Percentiles rank a stretch among this genome's conserved stretches.
phyloP scores from a whole-genome alignment of 2,329 filamentous ascomycete genomes.

The Ophiostoma piceae region DNA sequence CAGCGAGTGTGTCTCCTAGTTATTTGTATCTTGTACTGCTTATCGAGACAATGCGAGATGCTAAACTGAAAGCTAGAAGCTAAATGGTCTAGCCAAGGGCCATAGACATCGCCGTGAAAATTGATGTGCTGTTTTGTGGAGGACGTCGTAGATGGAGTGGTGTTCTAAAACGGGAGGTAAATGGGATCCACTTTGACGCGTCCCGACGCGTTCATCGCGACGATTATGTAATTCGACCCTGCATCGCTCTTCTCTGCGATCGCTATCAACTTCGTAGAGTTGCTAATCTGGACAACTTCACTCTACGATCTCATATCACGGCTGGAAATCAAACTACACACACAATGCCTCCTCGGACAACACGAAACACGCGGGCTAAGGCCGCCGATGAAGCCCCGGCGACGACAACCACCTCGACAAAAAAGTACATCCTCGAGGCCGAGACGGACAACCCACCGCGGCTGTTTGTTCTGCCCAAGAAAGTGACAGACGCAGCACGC shows the following conservation, averaged over 20 bases:
- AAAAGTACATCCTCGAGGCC: slow-evolving; percentile 40
- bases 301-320: neutral
- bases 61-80: neutral
- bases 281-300: neutral
- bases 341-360: slow-evolving; percentile 9
- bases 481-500: slow-evolving; percentile 48
- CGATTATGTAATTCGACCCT: slow-evolving; percentile 2
- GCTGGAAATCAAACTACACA: neutral
- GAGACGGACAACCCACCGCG: slow-evolving; percentile 44
- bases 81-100: neutral
- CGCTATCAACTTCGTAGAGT: too few relatives aligned
- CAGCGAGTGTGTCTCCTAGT: neutral
- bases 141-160: neutral
- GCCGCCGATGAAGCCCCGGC: slow-evolving; percentile 31
- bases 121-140: slow-evolving; percentile 8
- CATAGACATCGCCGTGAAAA: neutral
- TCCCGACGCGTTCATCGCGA: slow-evolving; percentile 9
- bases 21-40: slow-evolving; percentile 3
- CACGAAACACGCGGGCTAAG: slow-evolving; percentile 44
- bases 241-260: too few relatives aligned
- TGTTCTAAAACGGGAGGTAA: neutral
- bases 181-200: neutral
- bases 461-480: slow-evolving; percentile 58
- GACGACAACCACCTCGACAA: slow-evolving; percentile 28
- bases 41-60: neutral